phyloP scores from a whole-genome alignment of 352 stramenopile genomes.

The Elongisporangium prolatum region DNA sequence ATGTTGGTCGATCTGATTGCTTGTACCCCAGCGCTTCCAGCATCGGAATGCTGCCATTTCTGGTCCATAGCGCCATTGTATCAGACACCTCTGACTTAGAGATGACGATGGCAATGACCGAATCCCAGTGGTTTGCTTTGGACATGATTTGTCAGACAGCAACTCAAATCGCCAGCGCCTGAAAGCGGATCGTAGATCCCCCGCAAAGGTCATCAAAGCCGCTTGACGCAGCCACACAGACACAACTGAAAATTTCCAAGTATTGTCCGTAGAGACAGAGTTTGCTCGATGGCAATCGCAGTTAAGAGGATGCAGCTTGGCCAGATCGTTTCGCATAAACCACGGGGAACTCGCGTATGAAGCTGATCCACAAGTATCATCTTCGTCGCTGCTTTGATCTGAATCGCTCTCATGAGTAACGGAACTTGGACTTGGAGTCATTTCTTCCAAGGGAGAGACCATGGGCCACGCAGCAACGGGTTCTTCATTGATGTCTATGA shows the following conservation, averaged over 20 bases:
- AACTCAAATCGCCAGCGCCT: neutral
- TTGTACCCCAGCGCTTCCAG: neutral
- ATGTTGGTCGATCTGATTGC: neutral
- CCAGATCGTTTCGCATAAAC: constrained; percentile 26
- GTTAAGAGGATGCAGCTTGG: constrained; percentile 16
- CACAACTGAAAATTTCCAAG: constrained; percentile 19
- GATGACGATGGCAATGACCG: neutral
- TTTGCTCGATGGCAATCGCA: constrained; percentile 20
- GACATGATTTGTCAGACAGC: too few species aligned
- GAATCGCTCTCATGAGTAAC: constrained; percentile 1
- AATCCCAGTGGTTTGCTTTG: too few species aligned
- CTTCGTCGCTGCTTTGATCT: neutral
- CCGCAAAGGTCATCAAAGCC: neutral
- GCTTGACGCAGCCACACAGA: constrained; percentile 24
- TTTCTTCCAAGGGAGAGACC: neutral
- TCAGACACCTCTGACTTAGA: neutral
- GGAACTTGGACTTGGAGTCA: neutral
- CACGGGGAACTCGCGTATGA: constrained; percentile 15
- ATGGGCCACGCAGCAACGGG: neutral
- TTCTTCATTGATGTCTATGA: neutral
- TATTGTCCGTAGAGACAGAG: constrained; percentile 7
- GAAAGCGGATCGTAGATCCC: neutral
- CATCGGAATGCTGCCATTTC: neutral
- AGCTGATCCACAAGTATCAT: neutral
- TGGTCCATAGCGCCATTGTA: neutral